Conservation (phyloP, 1,139 yeast species). For the Blastobotrys proliferans region DNA sequence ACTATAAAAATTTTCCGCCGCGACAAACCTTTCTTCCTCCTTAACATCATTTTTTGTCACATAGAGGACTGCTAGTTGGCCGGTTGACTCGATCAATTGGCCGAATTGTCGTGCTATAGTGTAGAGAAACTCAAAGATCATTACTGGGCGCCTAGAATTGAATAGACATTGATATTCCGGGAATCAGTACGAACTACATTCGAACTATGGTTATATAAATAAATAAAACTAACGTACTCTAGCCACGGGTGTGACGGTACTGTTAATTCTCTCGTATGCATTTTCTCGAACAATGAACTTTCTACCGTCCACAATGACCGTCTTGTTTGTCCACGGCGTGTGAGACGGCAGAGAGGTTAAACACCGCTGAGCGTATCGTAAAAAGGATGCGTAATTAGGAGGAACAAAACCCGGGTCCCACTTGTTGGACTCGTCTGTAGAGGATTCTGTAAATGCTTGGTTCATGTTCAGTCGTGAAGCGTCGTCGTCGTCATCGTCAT, state of each 20-base stretch:
- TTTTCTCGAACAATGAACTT: constrained; percentile 25
- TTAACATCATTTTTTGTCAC: constrained; percentile 15
- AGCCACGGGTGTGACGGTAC: not conserved
- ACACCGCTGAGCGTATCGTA: constrained; percentile 33
- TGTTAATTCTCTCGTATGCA: constrained; percentile 9
- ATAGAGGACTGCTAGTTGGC: no score
- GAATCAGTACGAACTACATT: constrained; percentile 35
- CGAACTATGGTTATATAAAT: not conserved
- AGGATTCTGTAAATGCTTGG: constrained; percentile 6
- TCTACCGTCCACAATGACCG: constrained; percentile 24
- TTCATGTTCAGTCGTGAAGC: constrained; percentile 9
- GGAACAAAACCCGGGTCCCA: constrained; percentile 30
- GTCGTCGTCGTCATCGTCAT: constrained; percentile 14
- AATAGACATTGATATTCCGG: constrained; percentile 31
- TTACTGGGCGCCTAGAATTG: constrained; percentile 38
- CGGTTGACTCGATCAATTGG: no score
- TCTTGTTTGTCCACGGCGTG: constrained; percentile 34
- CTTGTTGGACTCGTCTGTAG: constrained; percentile 16
- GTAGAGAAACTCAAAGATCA: constrained; percentile 27
- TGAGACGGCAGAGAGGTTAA: constrained; percentile 30
- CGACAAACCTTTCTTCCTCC: constrained; percentile 6
- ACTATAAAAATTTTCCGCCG: no score
- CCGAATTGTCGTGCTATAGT: constrained; percentile 19
- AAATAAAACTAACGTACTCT: constrained; percentile 1
- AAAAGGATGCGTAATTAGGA: constrained; percentile 22